Evolutionary conservation across 1,284 basidiomycete species (phyloP).

Genomic region (Ceratobasidium sp.): DNA sequence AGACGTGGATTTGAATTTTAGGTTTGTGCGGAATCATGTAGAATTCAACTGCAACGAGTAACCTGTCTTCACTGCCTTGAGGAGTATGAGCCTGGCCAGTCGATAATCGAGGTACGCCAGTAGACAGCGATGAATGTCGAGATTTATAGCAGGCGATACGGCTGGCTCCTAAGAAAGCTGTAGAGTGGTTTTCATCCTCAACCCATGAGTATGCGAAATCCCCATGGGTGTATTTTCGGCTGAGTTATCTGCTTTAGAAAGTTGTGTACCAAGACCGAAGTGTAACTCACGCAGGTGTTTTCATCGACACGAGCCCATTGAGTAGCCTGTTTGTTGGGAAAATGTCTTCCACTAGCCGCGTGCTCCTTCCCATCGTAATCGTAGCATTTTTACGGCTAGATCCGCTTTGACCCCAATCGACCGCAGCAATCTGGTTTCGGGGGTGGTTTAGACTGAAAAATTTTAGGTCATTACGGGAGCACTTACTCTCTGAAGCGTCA

Average conservation of each 20-base stretch:
- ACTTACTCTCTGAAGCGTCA: conserved; percentile 30
- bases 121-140: neutral
- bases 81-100: neutral
- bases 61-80: neutral
- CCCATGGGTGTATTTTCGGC: conserved; percentile 25
- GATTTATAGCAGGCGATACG: conserved; percentile 16
- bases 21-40: conserved; percentile 1
- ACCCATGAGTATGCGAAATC: conserved; percentile 23
- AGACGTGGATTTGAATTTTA: conserved; percentile 10
- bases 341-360: neutral
- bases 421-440: neutral
- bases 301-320: neutral
- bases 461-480: neutral
- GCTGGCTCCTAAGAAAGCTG: neutral
- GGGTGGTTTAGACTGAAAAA: neutral
- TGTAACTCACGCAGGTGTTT: conserved; percentile 6
- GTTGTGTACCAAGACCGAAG: neutral
- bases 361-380: neutral
- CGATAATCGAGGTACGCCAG: neutral
- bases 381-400: neutral
- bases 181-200: neutral
- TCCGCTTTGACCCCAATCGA: conserved; percentile 9
- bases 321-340: neutral
- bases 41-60: neutral
- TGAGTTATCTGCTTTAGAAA: neutral